phyloP scores from a whole-genome alignment of 1,284 basidiomycete species.

The Ustilago cynodontis region DNA sequence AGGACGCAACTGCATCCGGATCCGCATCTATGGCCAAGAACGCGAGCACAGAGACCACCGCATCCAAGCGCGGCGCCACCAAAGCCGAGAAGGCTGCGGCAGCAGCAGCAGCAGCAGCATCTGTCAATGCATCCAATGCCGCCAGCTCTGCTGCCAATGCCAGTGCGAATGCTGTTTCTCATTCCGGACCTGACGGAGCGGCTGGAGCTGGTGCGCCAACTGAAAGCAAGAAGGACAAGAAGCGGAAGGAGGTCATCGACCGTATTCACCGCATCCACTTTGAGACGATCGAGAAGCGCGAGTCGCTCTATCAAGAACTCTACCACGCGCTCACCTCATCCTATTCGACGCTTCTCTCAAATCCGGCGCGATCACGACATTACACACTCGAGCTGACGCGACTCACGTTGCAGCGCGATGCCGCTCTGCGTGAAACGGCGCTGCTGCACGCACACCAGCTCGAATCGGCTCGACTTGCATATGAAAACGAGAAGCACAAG shows the following conservation, averaged over 20 bases:
- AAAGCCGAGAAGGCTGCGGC: constrained; percentile 45
- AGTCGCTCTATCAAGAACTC: constrained; percentile 63
- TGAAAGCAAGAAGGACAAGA: constrained; percentile 60
- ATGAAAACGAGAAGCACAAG: constrained; percentile 60
- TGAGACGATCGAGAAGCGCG: constrained; percentile 66
- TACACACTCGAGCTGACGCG: constrained; percentile 63
- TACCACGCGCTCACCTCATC: constrained; percentile 59
- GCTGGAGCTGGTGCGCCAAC: constrained; percentile 18
- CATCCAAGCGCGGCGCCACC: constrained; percentile 34
- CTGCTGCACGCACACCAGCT: constrained; percentile 65
- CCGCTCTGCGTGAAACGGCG: constrained; percentile 56
- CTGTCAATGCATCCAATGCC: constrained; percentile 9
- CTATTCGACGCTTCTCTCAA: constrained; percentile 61
- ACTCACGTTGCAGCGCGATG: constrained; percentile 60
- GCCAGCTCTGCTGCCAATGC: constrained; percentile 11
- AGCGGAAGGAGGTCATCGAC: constrained; percentile 67
- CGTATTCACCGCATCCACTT: constrained; percentile 66
- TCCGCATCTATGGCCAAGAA: constrained; percentile 45
- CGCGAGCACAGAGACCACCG: constrained; percentile 37
- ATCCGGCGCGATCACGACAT: constrained; percentile 58
- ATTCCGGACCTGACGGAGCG: constrained; percentile 10
- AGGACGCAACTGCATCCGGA: constrained; percentile 29
- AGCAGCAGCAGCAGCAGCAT: constrained; percentile 20
- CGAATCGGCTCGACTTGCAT: constrained; percentile 57
- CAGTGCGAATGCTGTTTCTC: constrained; percentile 12